Conservation (phyloP, 2,329 filamentous ascomycete species). For the Dryadomyces quercivorus region DNA sequence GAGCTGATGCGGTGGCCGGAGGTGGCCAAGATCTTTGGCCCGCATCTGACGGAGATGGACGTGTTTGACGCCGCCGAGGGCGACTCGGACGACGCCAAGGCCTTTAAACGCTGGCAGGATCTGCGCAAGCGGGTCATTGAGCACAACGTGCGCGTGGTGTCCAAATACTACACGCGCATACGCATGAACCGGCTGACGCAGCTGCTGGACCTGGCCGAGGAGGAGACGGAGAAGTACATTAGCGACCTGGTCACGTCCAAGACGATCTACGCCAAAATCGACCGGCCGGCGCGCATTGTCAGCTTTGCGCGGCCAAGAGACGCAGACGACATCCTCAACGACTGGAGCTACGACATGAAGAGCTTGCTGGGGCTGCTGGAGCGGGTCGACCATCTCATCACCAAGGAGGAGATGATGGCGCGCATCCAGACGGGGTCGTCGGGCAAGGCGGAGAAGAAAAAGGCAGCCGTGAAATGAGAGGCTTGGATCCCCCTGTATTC, state of each 20-base stretch:
- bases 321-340: slow-evolving; percentile 91
- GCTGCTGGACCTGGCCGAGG: slow-evolving; percentile 81
- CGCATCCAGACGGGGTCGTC: slow-evolving; percentile 62
- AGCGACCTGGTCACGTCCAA: slow-evolving; percentile 93
- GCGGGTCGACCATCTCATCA: slow-evolving; percentile 92
- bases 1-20: slow-evolving; percentile 98
- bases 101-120: slow-evolving; percentile 80
- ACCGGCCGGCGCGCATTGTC: slow-evolving; percentile 81
- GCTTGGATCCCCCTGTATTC: background rate
- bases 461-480: slow-evolving; percentile 15
- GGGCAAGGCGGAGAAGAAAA: background rate
- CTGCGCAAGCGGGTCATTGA: slow-evolving; percentile 97
- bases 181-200: slow-evolving; percentile 82
- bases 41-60: slow-evolving; percentile 77
- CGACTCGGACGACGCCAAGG: slow-evolving; percentile 63
- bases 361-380: slow-evolving; percentile 65
- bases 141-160: slow-evolving; percentile 94
- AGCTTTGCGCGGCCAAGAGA: slow-evolving; percentile 91
- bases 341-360: slow-evolving; percentile 88
- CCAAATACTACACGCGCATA: slow-evolving; percentile 98
- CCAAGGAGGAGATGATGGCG: slow-evolving; percentile 99
- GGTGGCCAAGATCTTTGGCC: slow-evolving; percentile 77
- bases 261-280: slow-evolving; percentile 96
- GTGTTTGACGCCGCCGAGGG: slow-evolving; percentile 64
- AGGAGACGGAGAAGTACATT: slow-evolving; percentile 98